Base-by-base conservation (phyloP, 1,284 basidiomycete species). In the Phlebopus sp. region DNA sequence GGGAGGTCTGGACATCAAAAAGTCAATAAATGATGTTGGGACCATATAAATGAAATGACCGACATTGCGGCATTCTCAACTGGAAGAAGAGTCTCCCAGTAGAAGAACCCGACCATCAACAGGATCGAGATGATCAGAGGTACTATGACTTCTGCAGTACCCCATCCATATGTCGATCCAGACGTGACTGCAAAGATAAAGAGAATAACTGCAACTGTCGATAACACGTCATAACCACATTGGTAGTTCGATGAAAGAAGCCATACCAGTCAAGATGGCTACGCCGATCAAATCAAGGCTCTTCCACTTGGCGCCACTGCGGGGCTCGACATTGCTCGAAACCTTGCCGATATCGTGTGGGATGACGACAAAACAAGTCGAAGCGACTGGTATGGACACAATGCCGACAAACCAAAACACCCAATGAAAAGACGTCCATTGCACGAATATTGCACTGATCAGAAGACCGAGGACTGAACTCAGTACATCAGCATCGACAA, bases 341-440 rank as follows among this genome's bases (percentile, higher is more conserved):
- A 6, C 21, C 37, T 23, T 27, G 23, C 37, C 21, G 17, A 15
- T 47, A 19, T 41, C 11, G 18, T 46, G 21, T 10, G 32, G 31
- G 17, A 38, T 56, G 44, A 59, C 59, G 9, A 70, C 42, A 10
- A 68, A 36, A 47, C 66, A 66, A 1, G 9, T 39, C 15, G 63
- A 11, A 13, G 66, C 64, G 31, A 69, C 62, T 13, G 65, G 63
- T 19, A 68, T 51, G 25, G 65, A 63, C 15, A 71, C 58, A 13
- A 71, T 48, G 2, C 70, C 61, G 27, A 69, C 67, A 51, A 71
- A 67, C 66, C 67, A 73, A 55, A 72, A 73, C 9, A 71, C 63
- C 71, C 70, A 73, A 6, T 55, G 55, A 64, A 69, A 73, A 19
- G 60, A 66, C 4, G 69, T 63, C 46, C 59, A 71, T 49, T 70